Evolutionary conservation across 2,329 filamentous ascomycete genomes (phyloP).

Genomic region (Fusarium sterilihyphosum): DNA sequence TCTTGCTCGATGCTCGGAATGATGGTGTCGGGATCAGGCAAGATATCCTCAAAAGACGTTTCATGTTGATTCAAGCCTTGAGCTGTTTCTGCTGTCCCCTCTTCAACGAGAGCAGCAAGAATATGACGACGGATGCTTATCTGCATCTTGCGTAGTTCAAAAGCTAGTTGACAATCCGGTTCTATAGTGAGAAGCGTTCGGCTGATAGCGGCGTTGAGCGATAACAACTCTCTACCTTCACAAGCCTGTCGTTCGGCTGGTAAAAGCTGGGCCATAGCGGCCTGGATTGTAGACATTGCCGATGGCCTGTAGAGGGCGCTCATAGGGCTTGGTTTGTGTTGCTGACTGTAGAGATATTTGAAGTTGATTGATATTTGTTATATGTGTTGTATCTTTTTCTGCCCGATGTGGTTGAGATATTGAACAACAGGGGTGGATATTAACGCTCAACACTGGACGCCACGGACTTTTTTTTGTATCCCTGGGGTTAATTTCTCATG

Average conservation of each 20-base stretch:
- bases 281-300: neutral
- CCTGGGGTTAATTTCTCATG: neutral
- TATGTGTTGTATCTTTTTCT: neutral
- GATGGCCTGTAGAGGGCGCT: neutral
- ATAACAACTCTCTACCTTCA: neutral
- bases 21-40: neutral
- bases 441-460: neutral
- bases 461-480: neutral
- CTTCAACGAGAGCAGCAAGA: neutral
- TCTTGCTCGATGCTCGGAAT: neutral
- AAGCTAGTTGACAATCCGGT: neutral
- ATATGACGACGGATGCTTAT: neutral
- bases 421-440: neutral
- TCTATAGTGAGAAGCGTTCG: neutral
- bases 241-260: neutral
- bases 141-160: neutral
- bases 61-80: no score
- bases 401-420: neutral
- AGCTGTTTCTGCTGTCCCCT: neutral
- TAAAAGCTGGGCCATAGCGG: neutral
- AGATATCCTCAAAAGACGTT: neutral
- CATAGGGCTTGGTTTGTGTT: neutral
- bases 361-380: no score
- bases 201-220: neutral
- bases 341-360: neutral